Evolutionary conservation across 108 stramenopile species (phyloP).

Genomic region (Asterionellopsis glacialis): DNA sequence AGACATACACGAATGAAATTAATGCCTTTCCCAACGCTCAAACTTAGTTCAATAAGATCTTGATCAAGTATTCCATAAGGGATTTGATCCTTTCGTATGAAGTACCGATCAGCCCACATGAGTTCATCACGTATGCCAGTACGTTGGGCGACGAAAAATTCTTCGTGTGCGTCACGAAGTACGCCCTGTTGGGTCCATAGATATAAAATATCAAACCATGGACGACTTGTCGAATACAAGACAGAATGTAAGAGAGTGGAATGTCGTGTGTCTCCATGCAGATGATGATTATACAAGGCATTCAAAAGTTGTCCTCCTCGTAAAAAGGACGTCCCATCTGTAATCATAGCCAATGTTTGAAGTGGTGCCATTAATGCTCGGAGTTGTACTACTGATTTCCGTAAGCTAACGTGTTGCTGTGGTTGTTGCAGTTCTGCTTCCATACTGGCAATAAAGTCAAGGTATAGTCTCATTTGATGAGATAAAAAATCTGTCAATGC

Average conservation of each 20-base stretch:
- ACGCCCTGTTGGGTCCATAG: slow-evolving; percentile 69
- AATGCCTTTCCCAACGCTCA: slow-evolving; percentile 90
- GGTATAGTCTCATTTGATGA: slow-evolving; percentile 57
- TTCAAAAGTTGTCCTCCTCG: slow-evolving; percentile 83
- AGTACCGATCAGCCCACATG: slow-evolving; percentile 84
- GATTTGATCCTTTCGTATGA: slow-evolving; percentile 55
- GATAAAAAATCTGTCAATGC: slow-evolving; percentile 72
- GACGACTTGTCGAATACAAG: slow-evolving; percentile 46
- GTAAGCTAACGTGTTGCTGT: too few species aligned
- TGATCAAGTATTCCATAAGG: slow-evolving; percentile 70
- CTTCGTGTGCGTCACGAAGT: slow-evolving; percentile 55
- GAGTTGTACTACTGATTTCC: too few species aligned
- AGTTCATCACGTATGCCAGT: slow-evolving; percentile 19
- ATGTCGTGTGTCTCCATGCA: slow-evolving; percentile 80
- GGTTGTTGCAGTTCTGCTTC: slow-evolving; percentile 51
- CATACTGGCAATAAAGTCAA: slow-evolving; percentile 53
- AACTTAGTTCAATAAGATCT: slow-evolving; percentile 64
- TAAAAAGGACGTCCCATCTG: slow-evolving; percentile 52
- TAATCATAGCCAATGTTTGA: slow-evolving; percentile 62
- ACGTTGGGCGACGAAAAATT: slow-evolving; percentile 68
- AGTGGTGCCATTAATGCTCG: too few species aligned
- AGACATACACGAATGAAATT: slow-evolving; percentile 90
- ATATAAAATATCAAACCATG: slow-evolving; percentile 68
- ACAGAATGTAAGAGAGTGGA: slow-evolving; percentile 58
- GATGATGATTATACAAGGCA: slow-evolving; percentile 60